These are phyloP conservation scores for Ascochyta rabiei DNA, from an alignment of 2,329 filamentous ascomycete species.

Conservation along the genomic window DNA sequence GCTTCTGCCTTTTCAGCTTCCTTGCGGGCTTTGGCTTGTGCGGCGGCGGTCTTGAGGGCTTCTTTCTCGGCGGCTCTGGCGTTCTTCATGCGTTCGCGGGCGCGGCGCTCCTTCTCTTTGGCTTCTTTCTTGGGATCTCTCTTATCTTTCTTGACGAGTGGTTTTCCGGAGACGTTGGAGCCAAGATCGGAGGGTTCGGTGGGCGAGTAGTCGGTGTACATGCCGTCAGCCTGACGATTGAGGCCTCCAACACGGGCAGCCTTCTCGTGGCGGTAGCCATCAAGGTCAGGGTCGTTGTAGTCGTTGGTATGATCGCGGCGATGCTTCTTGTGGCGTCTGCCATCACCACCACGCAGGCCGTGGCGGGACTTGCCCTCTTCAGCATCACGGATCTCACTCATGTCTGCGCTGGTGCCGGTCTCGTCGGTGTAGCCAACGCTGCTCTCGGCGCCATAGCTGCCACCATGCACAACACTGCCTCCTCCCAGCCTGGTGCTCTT, in stretches of 20 bases:
- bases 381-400: slow-evolving; percentile 50
- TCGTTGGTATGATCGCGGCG: slow-evolving; percentile 61
- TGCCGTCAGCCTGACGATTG: slow-evolving; percentile 81
- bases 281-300: slow-evolving; percentile 65
- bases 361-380: slow-evolving; percentile 51
- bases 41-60: slow-evolving; percentile 38
- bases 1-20: slow-evolving; percentile 47
- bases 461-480: slow-evolving; percentile 76
- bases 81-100: slow-evolving; percentile 60
- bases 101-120: slow-evolving; percentile 45
- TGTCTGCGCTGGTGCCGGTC: slow-evolving; percentile 52
- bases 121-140: slow-evolving; percentile 50
- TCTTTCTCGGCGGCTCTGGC: slow-evolving; percentile 50
- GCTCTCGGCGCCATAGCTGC: slow-evolving; percentile 51
- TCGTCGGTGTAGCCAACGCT: slow-evolving; percentile 54
- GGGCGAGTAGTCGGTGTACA: slow-evolving; percentile 76
- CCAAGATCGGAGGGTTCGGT: slow-evolving; percentile 67
- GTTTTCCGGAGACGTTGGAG: slow-evolving; percentile 50
- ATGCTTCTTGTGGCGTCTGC: slow-evolving; percentile 57
- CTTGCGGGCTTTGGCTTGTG: slow-evolving; percentile 53
- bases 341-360: slow-evolving; percentile 50
- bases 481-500: slow-evolving; percentile 84
- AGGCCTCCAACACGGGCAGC: slow-evolving; percentile 86
- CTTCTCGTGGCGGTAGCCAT: slow-evolving; percentile 84
- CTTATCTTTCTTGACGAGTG: slow-evolving; percentile 53